Conservation (phyloP, 768 basidiomycete species). For the Mycena rosella region DNA sequence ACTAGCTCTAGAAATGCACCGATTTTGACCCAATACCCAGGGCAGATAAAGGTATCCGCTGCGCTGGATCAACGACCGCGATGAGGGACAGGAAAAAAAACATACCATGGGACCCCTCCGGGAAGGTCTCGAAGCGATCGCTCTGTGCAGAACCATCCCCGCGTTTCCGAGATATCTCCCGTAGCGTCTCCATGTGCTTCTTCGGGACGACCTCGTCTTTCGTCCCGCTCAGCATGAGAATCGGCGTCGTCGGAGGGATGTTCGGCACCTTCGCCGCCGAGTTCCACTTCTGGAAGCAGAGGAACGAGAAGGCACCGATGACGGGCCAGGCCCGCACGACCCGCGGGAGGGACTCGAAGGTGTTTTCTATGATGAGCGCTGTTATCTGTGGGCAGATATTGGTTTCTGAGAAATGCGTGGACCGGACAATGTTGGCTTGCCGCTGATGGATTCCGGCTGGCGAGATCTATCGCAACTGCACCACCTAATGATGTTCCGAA, state of each 20-base stretch:
- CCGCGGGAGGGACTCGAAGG: constrained; percentile 72
- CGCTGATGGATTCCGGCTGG: constrained; percentile 65
- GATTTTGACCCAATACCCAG: constrained; percentile 51
- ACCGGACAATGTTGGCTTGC: constrained; percentile 45
- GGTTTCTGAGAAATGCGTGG: background rate
- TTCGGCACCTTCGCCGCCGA: constrained; percentile 55
- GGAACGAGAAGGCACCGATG: constrained; percentile 64
- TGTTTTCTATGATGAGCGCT: constrained; percentile 80
- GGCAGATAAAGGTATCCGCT: constrained; percentile 24
- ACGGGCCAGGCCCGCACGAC: constrained; percentile 36
- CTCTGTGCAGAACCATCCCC: constrained; percentile 35
- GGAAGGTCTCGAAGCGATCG: constrained; percentile 23
- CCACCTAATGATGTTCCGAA: constrained; percentile 79
- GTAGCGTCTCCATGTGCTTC: constrained; percentile 65
- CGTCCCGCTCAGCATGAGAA: constrained; percentile 72
- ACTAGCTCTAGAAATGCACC: constrained; percentile 43
- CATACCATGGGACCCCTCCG: constrained; percentile 12
- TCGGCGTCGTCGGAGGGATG: constrained; percentile 61
- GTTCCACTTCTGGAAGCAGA: constrained; percentile 79
- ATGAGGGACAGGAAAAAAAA: no score
- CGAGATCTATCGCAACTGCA: constrained; percentile 81
- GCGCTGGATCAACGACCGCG: background rate
- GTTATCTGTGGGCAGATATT: constrained; percentile 52
- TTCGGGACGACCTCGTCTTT: constrained; percentile 67
- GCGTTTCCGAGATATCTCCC: constrained; percentile 53